Percentiles rank a stretch among this genome's conserved stretches.
phyloP scores from a whole-genome alignment of 2,329 filamentous ascomycete genomes.

The Pseudogymnoascus sp. region DNA sequence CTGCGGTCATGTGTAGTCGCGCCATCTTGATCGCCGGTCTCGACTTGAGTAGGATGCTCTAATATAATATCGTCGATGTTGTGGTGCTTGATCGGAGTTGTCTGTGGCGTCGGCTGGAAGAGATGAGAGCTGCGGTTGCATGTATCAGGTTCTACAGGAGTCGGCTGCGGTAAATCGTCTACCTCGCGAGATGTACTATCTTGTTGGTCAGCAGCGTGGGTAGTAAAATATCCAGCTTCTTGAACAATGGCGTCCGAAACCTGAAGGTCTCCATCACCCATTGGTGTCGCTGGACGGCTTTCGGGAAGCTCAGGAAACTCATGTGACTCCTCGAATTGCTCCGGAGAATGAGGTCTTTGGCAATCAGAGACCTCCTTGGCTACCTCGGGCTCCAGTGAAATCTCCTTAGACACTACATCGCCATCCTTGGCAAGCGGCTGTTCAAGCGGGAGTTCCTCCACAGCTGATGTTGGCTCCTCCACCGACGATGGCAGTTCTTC shows the following conservation, averaged over 20 bases:
- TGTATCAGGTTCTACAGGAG: conserved; percentile 35
- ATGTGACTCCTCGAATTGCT: background rate
- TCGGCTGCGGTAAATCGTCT: conserved; percentile 29
- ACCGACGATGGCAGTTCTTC: conserved; percentile 11
- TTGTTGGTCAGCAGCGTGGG: background rate
- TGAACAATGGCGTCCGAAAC: background rate
- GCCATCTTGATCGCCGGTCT: background rate
- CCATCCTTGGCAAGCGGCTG: background rate
- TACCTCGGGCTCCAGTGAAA: background rate
- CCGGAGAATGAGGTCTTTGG: background rate
- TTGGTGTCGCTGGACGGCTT: background rate
- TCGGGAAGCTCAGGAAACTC: conserved; percentile 6
- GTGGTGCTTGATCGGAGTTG: conserved; percentile 9
- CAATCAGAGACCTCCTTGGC: background rate
- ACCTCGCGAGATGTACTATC: background rate
- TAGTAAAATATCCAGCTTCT: background rate
- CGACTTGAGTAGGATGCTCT: conserved; percentile 13
- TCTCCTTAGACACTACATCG: background rate
- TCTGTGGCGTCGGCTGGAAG: conserved; percentile 32
- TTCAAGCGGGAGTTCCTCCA: background rate
- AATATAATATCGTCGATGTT: background rate
- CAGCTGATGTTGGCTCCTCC: background rate
- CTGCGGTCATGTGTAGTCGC: background rate
- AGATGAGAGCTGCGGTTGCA: conserved; percentile 39
- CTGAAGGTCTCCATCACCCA: background rate